These are phyloP conservation scores for Bryum argenteum DNA, from an alignment of 225 moss, liverwort and hornwort genomes.

Conservation along the genomic window DNA sequence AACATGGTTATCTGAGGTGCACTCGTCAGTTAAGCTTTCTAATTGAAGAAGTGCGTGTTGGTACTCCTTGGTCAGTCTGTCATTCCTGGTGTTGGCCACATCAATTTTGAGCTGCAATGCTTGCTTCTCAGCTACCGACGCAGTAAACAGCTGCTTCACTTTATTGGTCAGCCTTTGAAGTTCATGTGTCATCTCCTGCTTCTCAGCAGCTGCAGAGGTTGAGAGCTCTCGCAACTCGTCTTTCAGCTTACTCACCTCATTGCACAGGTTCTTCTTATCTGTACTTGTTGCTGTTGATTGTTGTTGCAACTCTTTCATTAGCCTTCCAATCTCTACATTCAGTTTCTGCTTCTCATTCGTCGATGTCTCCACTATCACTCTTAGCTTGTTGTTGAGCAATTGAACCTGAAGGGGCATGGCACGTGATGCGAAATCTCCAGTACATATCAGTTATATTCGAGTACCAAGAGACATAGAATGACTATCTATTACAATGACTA, in stretches of 20 bases:
- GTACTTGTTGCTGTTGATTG: slow-evolving; percentile 28
- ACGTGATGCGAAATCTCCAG: too few relatives aligned
- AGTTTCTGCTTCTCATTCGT: slow-evolving; percentile 38
- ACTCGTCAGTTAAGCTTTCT: slow-evolving; percentile 37
- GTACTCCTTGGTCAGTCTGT: slow-evolving; percentile 42
- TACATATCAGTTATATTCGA: too few relatives aligned
- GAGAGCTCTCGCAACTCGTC: slow-evolving; percentile 35
- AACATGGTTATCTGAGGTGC: slow-evolving; percentile 22
- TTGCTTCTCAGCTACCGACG: slow-evolving; percentile 42
- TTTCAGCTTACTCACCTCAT: slow-evolving; percentile 38
- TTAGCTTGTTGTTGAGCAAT: slow-evolving; percentile 42
- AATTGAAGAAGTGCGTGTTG: slow-evolving; percentile 49
- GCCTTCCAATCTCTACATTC: slow-evolving; percentile 35
- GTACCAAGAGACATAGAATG: too few relatives aligned
- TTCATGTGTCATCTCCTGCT: slow-evolving; percentile 45
- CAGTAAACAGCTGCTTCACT: slow-evolving; percentile 23
- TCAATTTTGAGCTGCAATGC: slow-evolving; percentile 46
- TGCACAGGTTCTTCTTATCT: slow-evolving; percentile 30
- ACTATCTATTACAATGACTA: too few relatives aligned
- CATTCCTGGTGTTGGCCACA: slow-evolving; percentile 32
- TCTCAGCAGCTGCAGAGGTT: slow-evolving; percentile 24
- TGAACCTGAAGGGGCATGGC: slow-evolving; percentile 28
- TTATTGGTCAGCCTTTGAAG: slow-evolving; percentile 39
- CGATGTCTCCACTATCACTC: slow-evolving; percentile 25
- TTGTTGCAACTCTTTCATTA: slow-evolving; percentile 42